A percentile compares a stretch with the other conserved stretches of the same genome.
Evolutionary conservation across 2,329 filamentous ascomycete species (phyloP).

Genomic region (Endoconidiophora polonica): DNA sequence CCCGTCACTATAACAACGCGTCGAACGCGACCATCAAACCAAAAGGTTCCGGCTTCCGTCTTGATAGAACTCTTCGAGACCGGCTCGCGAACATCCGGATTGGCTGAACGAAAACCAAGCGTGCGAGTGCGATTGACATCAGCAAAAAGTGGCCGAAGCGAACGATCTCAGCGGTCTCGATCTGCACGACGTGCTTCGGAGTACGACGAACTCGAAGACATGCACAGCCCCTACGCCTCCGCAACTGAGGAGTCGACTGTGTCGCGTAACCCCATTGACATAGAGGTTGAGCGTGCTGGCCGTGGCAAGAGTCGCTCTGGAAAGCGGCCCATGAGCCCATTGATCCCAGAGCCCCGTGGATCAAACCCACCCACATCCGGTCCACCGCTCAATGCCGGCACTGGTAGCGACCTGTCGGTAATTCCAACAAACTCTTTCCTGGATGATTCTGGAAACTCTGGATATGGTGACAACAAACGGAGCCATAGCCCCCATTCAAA

Average conservation of each 20-base stretch:
- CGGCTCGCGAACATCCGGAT: slow-evolving; percentile 30
- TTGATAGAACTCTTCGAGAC: slow-evolving; percentile 90
- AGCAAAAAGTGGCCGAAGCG: slow-evolving; percentile 50
- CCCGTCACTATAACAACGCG: slow-evolving; percentile 79
- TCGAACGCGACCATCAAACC: slow-evolving; percentile 31
- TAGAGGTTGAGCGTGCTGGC: slow-evolving; percentile 53
- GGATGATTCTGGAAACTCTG: slow-evolving; percentile 36
- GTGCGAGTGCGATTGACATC: slow-evolving; percentile 68
- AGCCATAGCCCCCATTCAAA: slow-evolving; percentile 13
- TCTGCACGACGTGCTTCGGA: slow-evolving; percentile 37
- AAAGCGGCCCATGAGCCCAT: slow-evolving; percentile 51
- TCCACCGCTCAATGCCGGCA: slow-evolving; percentile 40
- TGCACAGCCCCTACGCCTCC: slow-evolving; percentile 59
- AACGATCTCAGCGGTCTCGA: slow-evolving; percentile 68
- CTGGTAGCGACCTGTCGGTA: slow-evolving; percentile 74
- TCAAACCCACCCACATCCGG: slow-evolving; percentile 28
- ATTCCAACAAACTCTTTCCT: slow-evolving; percentile 46
- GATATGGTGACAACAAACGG: slow-evolving; percentile 13
- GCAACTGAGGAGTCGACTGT: slow-evolving; percentile 66
- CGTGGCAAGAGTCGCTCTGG: slow-evolving; percentile 15
- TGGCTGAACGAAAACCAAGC: slow-evolving; percentile 57
- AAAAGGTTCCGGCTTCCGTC: slow-evolving; percentile 50
- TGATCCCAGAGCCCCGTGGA: slow-evolving; percentile 28
- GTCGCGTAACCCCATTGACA: slow-evolving; percentile 63
- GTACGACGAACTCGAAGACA: slow-evolving; percentile 39